phyloP scores from a whole-genome alignment of 345 rosid species.

The Alliaria petiolata region DNA sequence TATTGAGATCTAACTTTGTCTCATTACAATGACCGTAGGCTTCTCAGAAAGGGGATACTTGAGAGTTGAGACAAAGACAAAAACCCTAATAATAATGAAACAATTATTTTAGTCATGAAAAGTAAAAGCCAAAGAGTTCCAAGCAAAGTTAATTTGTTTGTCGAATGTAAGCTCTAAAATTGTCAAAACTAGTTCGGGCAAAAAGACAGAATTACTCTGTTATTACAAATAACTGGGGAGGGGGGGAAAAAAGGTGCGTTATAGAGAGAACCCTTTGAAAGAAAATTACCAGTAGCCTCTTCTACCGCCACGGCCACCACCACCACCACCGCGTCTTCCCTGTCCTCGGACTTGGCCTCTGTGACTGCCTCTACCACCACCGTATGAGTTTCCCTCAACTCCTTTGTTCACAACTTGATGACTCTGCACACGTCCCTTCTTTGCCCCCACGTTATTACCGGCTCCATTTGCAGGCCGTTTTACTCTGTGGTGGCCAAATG shows the following conservation, averaged over 20 bases:
- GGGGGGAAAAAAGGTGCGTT: no score
- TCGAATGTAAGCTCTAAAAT: background rate
- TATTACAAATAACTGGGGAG: no score
- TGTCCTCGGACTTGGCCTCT: constrained; percentile 50
- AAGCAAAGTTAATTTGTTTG: background rate
- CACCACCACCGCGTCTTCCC: constrained; percentile 43
- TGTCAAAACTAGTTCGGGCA: background rate
- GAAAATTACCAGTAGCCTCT: constrained; percentile 42
- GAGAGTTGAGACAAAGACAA: background rate
- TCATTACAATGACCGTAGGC: background rate
- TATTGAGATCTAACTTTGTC: background rate
- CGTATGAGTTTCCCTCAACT: constrained; percentile 62
- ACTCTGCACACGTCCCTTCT: constrained; percentile 66
- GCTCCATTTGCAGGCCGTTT: constrained; percentile 59
- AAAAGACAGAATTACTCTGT: background rate
- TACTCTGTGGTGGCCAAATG: constrained; percentile 39
- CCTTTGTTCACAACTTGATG: constrained; percentile 74
- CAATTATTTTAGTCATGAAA: background rate
- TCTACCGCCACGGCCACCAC: constrained; percentile 58
- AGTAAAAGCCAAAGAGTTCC: background rate
- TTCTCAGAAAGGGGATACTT: background rate
- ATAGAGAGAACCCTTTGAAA: background rate
- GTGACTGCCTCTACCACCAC: constrained; percentile 61
- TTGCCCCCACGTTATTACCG: constrained; percentile 44
- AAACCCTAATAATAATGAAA: background rate